Conservation (phyloP, 2,329 filamentous ascomycete species). For the Colletotrichum trifolii region DNA sequence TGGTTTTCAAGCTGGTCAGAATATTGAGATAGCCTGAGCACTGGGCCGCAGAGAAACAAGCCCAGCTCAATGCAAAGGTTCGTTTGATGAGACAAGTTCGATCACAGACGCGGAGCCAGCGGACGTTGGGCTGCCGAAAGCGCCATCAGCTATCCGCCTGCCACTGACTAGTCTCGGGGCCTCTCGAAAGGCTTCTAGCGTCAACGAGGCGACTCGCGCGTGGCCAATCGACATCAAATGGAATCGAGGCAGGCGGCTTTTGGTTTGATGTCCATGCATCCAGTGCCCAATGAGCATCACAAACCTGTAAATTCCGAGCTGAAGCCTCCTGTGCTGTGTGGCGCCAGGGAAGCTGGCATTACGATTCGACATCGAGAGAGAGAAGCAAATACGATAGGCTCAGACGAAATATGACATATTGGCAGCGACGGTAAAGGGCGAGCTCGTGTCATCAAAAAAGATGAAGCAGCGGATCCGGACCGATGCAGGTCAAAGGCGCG, state of each 20-base stretch:
- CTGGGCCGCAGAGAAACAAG: not conserved
- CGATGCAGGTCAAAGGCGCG: not conserved
- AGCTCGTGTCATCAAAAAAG: no score
- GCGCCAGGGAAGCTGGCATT: not conserved
- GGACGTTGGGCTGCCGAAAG: constrained; percentile 11
- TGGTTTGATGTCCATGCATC: not conserved
- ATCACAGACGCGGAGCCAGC: constrained; percentile 7
- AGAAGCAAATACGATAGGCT: no score
- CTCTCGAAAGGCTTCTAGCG: constrained; percentile 25
- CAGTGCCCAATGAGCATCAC: constrained; percentile 6
- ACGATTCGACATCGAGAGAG: not conserved
- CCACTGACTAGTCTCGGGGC: not conserved
- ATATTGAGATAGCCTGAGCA: not conserved
- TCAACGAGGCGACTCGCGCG: constrained; percentile 3
- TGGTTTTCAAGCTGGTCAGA: no score
- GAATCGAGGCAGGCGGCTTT: constrained; percentile 14
- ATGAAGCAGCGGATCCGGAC: no score
- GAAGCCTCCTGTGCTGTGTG: no score
- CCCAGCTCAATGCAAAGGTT: not conserved
- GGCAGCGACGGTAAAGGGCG: no score
- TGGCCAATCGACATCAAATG: constrained; percentile 25
- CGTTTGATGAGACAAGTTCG: constrained; percentile 21
- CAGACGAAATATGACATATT: no score
- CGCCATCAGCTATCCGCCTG: not conserved
- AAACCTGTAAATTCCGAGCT: no score